A percentile compares a stretch with the other conserved stretches of the same genome.
Evolutionary conservation across 176 grass and related monocot genomes (phyloP).

Genomic region (Cenchrus americanus): DNA sequence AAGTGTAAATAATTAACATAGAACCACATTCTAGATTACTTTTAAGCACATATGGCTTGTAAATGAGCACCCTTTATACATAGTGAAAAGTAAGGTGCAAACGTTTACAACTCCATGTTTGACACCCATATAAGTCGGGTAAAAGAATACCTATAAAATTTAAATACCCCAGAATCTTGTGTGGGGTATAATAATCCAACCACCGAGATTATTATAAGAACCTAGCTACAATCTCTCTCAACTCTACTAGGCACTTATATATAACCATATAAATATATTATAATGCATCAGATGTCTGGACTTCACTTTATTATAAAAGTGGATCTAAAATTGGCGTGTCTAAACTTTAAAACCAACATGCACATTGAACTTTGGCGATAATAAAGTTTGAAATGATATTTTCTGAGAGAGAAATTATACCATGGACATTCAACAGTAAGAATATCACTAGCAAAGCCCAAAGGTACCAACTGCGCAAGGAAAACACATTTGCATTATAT

Average conservation of each 20-base stretch:
- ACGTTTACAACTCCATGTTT: neutral
- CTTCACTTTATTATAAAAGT: neutral
- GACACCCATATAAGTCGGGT: too few relatives aligned
- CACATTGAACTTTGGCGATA: neutral
- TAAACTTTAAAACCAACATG: neutral
- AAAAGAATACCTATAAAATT: too few relatives aligned
- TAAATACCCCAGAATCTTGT: too few relatives aligned
- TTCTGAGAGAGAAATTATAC: constrained; percentile 37
- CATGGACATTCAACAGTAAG: constrained; percentile 76
- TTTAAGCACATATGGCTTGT: neutral
- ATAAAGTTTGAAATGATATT: neutral
- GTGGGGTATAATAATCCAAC: too few relatives aligned
- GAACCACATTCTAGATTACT: neutral
- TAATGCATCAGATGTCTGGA: neutral
- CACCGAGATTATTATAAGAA: too few relatives aligned
- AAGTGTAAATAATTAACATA: neutral
- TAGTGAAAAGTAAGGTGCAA: neutral
- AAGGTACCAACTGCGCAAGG: constrained; percentile 76
- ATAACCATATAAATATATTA: neutral
- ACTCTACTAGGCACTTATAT: neutral
- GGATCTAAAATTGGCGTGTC: neutral
- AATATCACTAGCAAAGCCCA: constrained; percentile 89
- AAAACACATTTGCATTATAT: neutral
- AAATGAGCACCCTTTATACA: neutral
- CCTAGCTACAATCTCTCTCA: too few relatives aligned